Conservation (phyloP, 2,329 filamentous ascomycete species). For the Exophiala viscosa region DNA sequence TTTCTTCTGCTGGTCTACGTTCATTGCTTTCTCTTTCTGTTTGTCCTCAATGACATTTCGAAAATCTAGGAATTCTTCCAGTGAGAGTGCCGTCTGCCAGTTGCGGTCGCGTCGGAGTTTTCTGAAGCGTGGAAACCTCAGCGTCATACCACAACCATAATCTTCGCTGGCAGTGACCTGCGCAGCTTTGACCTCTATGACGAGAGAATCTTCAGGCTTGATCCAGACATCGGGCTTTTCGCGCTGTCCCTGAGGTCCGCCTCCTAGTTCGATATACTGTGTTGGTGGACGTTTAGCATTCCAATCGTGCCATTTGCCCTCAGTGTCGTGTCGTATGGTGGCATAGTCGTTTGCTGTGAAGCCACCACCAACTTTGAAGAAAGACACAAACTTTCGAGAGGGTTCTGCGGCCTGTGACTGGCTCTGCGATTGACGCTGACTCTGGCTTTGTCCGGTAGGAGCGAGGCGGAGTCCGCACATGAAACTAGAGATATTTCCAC, state of each 20-base stretch:
- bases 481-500: constrained; percentile 78
- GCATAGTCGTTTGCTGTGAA: constrained; percentile 82
- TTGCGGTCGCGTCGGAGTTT: constrained; percentile 73
- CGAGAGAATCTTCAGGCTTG: constrained; percentile 78
- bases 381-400: constrained; percentile 61
- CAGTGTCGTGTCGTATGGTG: constrained; percentile 74
- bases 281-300: constrained; percentile 71
- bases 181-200: constrained; percentile 84
- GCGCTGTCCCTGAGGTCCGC: constrained; percentile 63
- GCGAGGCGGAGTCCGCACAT: constrained; percentile 71
- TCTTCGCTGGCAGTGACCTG: constrained; percentile 70
- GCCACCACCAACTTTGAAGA: constrained; percentile 96
- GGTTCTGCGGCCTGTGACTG: constrained; percentile 62
- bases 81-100: constrained; percentile 75
- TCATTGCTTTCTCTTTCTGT: constrained; percentile 54
- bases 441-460: constrained; percentile 21
- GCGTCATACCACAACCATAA: constrained; percentile 71
- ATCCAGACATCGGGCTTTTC: constrained; percentile 94
- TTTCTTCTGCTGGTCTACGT: constrained; percentile 48
- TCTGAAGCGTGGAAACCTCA: constrained; percentile 90
- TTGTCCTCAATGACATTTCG: constrained; percentile 67
- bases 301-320: constrained; percentile 90
- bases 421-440: constrained; percentile 6
- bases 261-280: constrained; percentile 75
- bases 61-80: constrained; percentile 72